Percentiles rank a stretch among this genome's conserved stretches.
Evolutionary conservation across 2,329 filamentous ascomycete species (phyloP).

Genomic region (Clonostachys byssicola): DNA sequence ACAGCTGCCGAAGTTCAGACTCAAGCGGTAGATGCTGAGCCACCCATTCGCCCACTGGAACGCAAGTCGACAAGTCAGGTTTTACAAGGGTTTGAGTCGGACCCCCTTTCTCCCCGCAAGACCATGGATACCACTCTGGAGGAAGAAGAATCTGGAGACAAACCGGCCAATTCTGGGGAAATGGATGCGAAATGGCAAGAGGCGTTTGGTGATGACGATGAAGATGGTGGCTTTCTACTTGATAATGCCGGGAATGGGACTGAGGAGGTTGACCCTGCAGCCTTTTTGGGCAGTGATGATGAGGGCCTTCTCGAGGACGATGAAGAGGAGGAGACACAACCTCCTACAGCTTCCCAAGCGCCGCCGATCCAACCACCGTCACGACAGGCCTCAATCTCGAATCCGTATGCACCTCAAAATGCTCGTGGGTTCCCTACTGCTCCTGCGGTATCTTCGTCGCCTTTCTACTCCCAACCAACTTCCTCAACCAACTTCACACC

Average conservation of each 20-base stretch:
- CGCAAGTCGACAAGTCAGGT: constrained; percentile 70
- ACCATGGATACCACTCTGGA: constrained; percentile 21
- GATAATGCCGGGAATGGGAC: constrained; percentile 44
- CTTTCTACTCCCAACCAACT: background rate
- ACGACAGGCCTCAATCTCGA: background rate
- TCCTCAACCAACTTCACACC: background rate
- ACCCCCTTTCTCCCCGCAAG: constrained; percentile 17
- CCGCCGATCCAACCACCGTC: too few species aligned
- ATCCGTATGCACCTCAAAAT: constrained; percentile 4
- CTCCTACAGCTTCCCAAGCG: too few species aligned
- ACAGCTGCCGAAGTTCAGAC: constrained; percentile 46
- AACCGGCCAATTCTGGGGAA: constrained; percentile 7
- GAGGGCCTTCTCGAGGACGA: constrained; percentile 80
- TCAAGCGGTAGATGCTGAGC: constrained; percentile 19
- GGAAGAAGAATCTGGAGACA: constrained; percentile 10
- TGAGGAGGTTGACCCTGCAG: constrained; percentile 52
- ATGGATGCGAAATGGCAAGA: constrained; percentile 79
- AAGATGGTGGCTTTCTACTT: constrained; percentile 61
- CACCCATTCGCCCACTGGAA: constrained; percentile 34
- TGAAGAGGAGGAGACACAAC: constrained; percentile 15
- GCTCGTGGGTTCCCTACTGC: background rate
- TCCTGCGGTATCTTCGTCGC: background rate
- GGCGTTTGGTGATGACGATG: constrained; percentile 71
- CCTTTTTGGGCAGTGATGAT: constrained; percentile 77
- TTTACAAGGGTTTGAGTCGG: constrained; percentile 42